Percentiles rank a stretch among this genome's conserved stretches.
Evolutionary conservation across 176 grass and related monocot genomes (phyloP).

Genomic region (Miscanthus lutarioriparius): DNA sequence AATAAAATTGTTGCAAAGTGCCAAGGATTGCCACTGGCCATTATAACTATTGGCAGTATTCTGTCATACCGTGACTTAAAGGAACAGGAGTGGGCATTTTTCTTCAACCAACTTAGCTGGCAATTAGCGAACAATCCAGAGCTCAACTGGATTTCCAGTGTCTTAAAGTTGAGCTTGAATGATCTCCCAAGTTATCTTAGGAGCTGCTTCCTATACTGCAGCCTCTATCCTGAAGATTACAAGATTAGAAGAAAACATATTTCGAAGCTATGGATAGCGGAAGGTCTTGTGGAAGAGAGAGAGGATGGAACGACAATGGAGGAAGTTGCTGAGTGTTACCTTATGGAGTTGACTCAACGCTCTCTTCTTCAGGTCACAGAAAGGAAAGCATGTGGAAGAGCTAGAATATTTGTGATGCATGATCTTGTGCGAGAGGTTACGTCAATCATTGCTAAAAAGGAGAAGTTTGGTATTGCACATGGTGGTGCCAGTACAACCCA

Average conservation of each 20-base stretch:
- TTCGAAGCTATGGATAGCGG: conserved; percentile 27
- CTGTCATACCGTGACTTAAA: conserved; percentile 14
- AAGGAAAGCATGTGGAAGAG: conserved; percentile 27
- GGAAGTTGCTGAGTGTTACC: conserved; percentile 35
- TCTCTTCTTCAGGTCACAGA: conserved; percentile 32
- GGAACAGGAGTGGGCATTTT: conserved; percentile 29
- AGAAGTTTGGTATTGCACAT: conserved; percentile 23
- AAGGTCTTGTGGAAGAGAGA: conserved; percentile 52
- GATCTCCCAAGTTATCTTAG: conserved; percentile 45
- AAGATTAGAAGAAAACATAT: conserved; percentile 18
- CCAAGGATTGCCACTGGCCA: conserved; percentile 49
- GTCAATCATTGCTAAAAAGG: background rate
- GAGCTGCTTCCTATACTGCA: conserved; percentile 42
- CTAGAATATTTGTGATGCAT: conserved; percentile 33
- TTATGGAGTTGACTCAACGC: conserved; percentile 33
- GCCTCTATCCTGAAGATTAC: conserved; percentile 45
- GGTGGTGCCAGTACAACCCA: background rate
- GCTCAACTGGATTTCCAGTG: conserved; percentile 17
- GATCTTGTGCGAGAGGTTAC: conserved; percentile 42
- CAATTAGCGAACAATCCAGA: conserved; percentile 41
- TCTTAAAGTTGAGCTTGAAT: conserved; percentile 34
- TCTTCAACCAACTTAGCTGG: conserved; percentile 42
- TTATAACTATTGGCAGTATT: conserved; percentile 36
- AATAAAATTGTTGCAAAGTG: conserved; percentile 46
- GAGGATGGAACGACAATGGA: conserved; percentile 35